Percentiles rank a stretch among this genome's conserved stretches.
Evolutionary conservation across 2,329 filamentous ascomycete genomes (phyloP).

Genomic region (Xylaria sp.): DNA sequence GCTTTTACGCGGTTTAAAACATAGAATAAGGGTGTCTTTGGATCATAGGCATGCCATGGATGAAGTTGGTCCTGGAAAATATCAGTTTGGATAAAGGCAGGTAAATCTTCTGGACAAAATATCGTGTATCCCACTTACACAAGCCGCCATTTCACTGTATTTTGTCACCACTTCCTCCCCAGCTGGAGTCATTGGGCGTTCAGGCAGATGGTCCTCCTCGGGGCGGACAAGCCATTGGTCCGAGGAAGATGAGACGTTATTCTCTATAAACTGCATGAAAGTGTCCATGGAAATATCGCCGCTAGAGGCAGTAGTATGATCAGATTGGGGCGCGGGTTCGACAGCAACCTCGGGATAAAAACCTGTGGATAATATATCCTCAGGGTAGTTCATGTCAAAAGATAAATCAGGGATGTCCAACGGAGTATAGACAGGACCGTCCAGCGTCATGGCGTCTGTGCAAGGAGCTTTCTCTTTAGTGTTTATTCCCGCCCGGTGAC

Average conservation of each 20-base stretch:
- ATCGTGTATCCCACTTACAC: conserved; percentile 38
- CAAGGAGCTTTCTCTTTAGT: conserved; percentile 6
- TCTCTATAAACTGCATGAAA: conserved; percentile 30
- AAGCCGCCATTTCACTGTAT: conserved; percentile 42
- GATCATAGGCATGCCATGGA: conserved; percentile 48
- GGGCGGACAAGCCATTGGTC: conserved; percentile 33
- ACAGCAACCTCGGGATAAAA: conserved; percentile 7
- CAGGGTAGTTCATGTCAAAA: conserved; percentile 31
- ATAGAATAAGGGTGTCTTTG: conserved; percentile 44
- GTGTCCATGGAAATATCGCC: conserved; percentile 21
- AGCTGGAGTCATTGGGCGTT: conserved; percentile 35
- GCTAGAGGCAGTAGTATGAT: background rate
- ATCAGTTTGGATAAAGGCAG: conserved; percentile 22
- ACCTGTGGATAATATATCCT: conserved; percentile 1
- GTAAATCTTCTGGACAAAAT: background rate
- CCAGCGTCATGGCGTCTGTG: conserved; percentile 15
- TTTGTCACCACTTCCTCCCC: conserved; percentile 33
- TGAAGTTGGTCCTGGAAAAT: conserved; percentile 39
- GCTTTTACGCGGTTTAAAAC: conserved; percentile 45
- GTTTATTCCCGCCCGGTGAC: conserved; percentile 1
- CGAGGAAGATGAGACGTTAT: conserved; percentile 17
- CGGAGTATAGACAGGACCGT: conserved; percentile 12
- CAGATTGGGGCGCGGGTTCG: conserved; percentile 1
- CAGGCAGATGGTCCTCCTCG: conserved; percentile 3
- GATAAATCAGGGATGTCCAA: conserved; percentile 19